These are phyloP conservation scores for Bryoerythrophyllum caledonicum DNA, from an alignment of 225 moss, liverwort and hornwort species.

Conservation along the genomic window DNA sequence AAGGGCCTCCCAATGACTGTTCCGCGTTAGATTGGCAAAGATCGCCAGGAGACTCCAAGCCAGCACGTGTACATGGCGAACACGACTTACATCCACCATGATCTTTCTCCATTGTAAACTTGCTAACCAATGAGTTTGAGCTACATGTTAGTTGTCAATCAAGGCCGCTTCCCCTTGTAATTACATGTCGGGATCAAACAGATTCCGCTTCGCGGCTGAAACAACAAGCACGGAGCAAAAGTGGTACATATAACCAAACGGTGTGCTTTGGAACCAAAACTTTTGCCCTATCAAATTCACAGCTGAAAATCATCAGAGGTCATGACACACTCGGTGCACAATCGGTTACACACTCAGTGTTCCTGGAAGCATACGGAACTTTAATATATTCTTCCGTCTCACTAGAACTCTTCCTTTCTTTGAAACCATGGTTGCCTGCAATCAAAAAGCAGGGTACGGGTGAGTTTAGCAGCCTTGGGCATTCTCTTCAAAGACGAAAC, in stretches of 20 bases:
- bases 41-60: conserved; percentile 35
- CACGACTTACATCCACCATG: conserved; percentile 34
- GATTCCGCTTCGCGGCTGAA: conserved; percentile 9
- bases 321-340: background rate
- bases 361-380: conserved; percentile 73
- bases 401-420: conserved; percentile 72
- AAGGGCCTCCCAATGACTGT: conserved; percentile 33
- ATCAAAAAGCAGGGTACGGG: conserved; percentile 10
- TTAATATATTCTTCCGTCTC: conserved; percentile 69
- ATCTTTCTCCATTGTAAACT: conserved; percentile 36
- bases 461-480: background rate
- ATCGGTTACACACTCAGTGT: conserved; percentile 30
- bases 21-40: conserved; percentile 28
- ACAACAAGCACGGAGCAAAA: conserved; percentile 7
- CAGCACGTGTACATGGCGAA: conserved; percentile 29
- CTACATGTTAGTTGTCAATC: conserved; percentile 30
- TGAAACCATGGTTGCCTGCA: conserved; percentile 68
- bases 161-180: conserved; percentile 13
- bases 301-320: background rate
- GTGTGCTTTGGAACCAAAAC: conserved; percentile 7
- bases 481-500: background rate
- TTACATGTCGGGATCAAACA: conserved; percentile 21
- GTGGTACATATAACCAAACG: background rate
- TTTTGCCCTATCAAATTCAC: background rate
- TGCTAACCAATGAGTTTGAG: conserved; percentile 19